A percentile compares a stretch with the other conserved stretches of the same genome.
Conservation (phyloP, 2,329 filamentous ascomycete species). For the Pseudogymnoascus sp. region DNA sequence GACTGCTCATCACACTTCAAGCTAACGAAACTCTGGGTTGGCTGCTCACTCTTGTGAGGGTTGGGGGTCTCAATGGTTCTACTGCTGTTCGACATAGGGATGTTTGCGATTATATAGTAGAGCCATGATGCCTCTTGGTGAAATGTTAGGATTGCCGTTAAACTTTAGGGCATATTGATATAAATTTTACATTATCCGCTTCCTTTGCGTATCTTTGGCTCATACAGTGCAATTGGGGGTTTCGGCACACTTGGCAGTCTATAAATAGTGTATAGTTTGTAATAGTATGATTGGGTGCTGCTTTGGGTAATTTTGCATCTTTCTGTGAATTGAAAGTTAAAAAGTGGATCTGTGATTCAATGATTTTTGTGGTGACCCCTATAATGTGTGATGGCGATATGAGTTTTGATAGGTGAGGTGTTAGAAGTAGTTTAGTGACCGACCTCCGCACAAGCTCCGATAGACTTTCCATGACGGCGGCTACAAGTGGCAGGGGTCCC, state of each 20-base stretch:
- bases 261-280: not conserved
- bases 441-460: constrained; percentile 3
- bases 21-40: not conserved
- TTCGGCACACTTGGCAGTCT: not conserved
- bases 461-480: constrained; percentile 6
- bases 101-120: not conserved
- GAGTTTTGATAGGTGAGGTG: constrained; percentile 4
- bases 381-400: not conserved
- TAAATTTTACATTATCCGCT: not conserved
- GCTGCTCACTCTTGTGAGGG: not conserved
- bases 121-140: not conserved
- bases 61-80: not conserved
- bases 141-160: not conserved
- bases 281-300: not conserved
- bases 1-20: not conserved
- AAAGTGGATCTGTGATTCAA: not conserved
- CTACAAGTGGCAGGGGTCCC: constrained; percentile 5
- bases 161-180: not conserved
- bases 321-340: not conserved
- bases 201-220: not conserved
- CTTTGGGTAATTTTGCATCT: not conserved
- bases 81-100: not conserved
- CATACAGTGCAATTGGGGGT: too few relatives aligned
- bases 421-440: constrained; percentile 2
- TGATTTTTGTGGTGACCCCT: constrained; percentile 5